Percentiles rank a stretch among this genome's conserved stretches.
These are phyloP conservation scores for Strobilomyces dryophilus DNA, from an alignment of 768 basidiomycete genomes.

Conservation along the genomic window DNA sequence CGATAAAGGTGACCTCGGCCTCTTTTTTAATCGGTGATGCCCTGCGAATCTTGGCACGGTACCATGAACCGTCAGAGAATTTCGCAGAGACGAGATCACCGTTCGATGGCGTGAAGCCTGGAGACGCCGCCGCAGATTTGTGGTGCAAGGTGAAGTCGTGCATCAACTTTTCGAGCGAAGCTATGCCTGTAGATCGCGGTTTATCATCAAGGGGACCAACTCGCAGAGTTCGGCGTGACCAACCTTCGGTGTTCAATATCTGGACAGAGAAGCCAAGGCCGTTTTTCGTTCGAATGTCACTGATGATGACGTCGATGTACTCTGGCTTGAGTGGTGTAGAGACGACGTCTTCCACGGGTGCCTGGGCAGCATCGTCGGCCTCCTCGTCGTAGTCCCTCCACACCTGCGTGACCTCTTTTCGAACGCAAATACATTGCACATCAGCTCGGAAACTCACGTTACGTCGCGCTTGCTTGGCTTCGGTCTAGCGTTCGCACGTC, in stretches of 20 bases:
- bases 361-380: constrained; percentile 53
- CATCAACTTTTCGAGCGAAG: constrained; percentile 91
- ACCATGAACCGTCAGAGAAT: constrained; percentile 94
- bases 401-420: constrained; percentile 46
- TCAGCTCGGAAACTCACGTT: constrained; percentile 52
- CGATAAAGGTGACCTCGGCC: constrained; percentile 92
- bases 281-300: constrained; percentile 71
- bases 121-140: constrained; percentile 53
- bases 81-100: constrained; percentile 94
- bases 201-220: background rate
- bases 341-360: constrained; percentile 42
- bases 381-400: constrained; percentile 84
- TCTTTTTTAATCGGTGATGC: constrained; percentile 88
- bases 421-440: background rate
- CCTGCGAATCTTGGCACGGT: constrained; percentile 87
- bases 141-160: constrained; percentile 88
- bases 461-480: constrained; percentile 73
- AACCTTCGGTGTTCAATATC: constrained; percentile 86
- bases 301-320: constrained; percentile 90
- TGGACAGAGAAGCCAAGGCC: constrained; percentile 91
- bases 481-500: constrained; percentile 43
- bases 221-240: constrained; percentile 9
- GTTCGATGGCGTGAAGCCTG: constrained; percentile 74
- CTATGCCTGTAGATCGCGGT: constrained; percentile 58
- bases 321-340: constrained; percentile 66